These are phyloP conservation scores for Pichiaceae sp. DNA, from an alignment of 1,139 yeast species.

Conservation along the genomic window DNA sequence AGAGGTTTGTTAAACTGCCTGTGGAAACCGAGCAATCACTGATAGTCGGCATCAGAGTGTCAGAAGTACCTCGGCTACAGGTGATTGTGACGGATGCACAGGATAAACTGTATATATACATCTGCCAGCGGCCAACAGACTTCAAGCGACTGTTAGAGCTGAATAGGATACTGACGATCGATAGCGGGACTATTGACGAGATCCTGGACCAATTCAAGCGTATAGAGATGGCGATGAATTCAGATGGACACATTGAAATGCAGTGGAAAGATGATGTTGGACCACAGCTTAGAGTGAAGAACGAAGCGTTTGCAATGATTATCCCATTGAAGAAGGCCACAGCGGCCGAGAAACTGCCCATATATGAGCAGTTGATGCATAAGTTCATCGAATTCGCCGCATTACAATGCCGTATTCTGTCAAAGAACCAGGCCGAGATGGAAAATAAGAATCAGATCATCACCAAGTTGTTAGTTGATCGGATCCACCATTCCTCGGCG, in stretches of 20 bases:
- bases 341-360: conserved; percentile 2
- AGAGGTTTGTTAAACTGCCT: neutral
- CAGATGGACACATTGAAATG: too few species aligned
- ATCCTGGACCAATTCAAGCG: conserved; percentile 1
- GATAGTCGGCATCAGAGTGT: neutral
- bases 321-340: conserved; percentile 10
- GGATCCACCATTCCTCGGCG: conserved; percentile 12
- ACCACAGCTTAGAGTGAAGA: neutral
- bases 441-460: conserved; percentile 16
- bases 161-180: conserved; percentile 1
- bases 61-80: neutral
- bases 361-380: conserved; percentile 5
- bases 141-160: neutral
- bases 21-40: neutral
- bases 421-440: conserved; percentile 9
- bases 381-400: conserved; percentile 6
- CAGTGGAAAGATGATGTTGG: too few species aligned
- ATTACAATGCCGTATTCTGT: conserved; percentile 8
- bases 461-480: conserved; percentile 12
- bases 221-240: neutral
- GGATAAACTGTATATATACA: neutral
- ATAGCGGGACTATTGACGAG: conserved; percentile 3
- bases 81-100: conserved; percentile 1
- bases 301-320: conserved; percentile 9
- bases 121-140: neutral